These are phyloP conservation scores for Xanthoparmelia taractica DNA, from an alignment of 495 filamentous ascomycete species.

Conservation along the genomic window DNA sequence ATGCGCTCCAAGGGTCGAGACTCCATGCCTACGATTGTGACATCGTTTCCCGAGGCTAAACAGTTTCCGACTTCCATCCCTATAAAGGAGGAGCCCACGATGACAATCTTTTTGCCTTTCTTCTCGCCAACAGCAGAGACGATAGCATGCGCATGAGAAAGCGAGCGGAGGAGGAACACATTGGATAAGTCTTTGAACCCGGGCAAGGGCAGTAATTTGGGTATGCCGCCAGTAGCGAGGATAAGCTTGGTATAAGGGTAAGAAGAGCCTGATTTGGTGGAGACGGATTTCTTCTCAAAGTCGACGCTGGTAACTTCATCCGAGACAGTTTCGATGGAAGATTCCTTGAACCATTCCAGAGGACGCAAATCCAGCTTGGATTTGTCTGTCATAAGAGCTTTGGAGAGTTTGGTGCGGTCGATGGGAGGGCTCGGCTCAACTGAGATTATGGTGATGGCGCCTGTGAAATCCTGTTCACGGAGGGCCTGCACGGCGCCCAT, in stretches of 20 bases:
- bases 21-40: slow-evolving; percentile 94
- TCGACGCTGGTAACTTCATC: slow-evolving; percentile 74
- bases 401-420: slow-evolving; percentile 92
- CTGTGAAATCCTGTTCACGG: slow-evolving; percentile 71
- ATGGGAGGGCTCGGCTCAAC: slow-evolving; percentile 77
- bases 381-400: slow-evolving; percentile 79
- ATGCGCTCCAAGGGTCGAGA: slow-evolving; percentile 76
- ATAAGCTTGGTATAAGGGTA: slow-evolving; percentile 80
- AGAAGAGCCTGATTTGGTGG: slow-evolving; percentile 61
- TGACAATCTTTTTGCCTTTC: slow-evolving; percentile 82
- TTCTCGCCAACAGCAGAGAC: slow-evolving; percentile 63
- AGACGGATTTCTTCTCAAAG: slow-evolving; percentile 62
- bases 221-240: slow-evolving; percentile 76
- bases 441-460: slow-evolving; percentile 75
- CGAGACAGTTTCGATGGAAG: slow-evolving; percentile 61
- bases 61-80: slow-evolving; percentile 91
- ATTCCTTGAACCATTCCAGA: slow-evolving; percentile 66
- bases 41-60: slow-evolving; percentile 61
- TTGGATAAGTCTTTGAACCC: slow-evolving; percentile 84
- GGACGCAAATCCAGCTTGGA: slow-evolving; percentile 69
- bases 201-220: slow-evolving; percentile 66
- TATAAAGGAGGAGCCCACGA: slow-evolving; percentile 90
- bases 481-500: slow-evolving; percentile 74
- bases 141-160: slow-evolving; percentile 70
- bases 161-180: slow-evolving; percentile 71